Evolutionary conservation across 1,284 basidiomycete genomes (phyloP).

Genomic region (Moesziomyces sp.): DNA sequence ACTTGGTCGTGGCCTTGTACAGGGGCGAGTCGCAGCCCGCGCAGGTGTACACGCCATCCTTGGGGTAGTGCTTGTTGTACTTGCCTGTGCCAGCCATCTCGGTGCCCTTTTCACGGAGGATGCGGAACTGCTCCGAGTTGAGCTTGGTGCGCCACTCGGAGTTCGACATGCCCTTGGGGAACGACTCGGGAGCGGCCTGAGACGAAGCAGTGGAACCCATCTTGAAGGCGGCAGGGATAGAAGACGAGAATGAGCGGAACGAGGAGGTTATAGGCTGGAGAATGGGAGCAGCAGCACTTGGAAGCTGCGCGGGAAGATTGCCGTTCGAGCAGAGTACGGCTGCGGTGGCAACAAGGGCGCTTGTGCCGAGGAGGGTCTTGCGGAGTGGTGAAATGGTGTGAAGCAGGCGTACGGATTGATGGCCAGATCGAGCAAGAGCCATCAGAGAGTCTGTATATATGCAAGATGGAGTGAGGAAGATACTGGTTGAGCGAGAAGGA

Average conservation of each 20-base stretch:
- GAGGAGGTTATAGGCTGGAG: not conserved
- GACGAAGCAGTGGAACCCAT: conserved; percentile 44
- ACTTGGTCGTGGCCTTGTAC: conserved; percentile 82
- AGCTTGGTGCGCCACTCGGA: conserved; percentile 87
- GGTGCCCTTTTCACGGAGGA: conserved; percentile 87
- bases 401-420: conserved; percentile 15
- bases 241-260: conserved; percentile 25
- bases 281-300: not conserved
- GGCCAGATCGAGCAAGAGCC: conserved; percentile 34
- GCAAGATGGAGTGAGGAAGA: not conserved
- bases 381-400: conserved; percentile 24
- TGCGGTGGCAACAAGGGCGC: conserved; percentile 25
- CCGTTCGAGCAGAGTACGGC: conserved; percentile 24
- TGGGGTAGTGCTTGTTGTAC: conserved; percentile 76
- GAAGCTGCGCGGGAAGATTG: conserved; percentile 3
- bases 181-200: conserved; percentile 37
- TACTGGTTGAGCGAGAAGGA: not conserved
- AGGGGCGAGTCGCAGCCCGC: conserved; percentile 68
- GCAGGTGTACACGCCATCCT: conserved; percentile 76
- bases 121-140: conserved; percentile 85
- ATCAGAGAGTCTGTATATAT: conserved; percentile 9
- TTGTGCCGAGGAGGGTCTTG: conserved; percentile 23
- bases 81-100: conserved; percentile 81
- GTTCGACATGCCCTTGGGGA: conserved; percentile 74
- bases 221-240: conserved; percentile 11